Base-by-base conservation (phyloP, 2,329 filamentous ascomycete species). In the Onygena corvina region DNA sequence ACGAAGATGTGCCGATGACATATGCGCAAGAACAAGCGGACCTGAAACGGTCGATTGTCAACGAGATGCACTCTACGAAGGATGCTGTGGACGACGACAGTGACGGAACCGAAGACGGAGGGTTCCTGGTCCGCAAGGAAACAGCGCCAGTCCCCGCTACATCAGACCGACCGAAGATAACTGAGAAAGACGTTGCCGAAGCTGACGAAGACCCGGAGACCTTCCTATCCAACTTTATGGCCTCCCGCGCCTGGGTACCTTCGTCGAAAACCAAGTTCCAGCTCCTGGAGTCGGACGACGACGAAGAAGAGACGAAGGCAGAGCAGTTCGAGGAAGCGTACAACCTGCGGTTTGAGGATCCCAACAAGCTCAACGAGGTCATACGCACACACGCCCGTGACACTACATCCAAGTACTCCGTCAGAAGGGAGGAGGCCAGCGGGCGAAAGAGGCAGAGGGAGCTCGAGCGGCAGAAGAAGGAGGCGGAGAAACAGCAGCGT, bases 341-440 rank as follows among this genome's bases (percentile, higher is more conserved):
- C 71, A 98, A 98, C 69, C 70, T 95, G 68, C 84, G 92, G 29
- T 98, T 98, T 61, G 92, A 98, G 64, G 86, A 96, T 59, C 88
- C 92, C 0, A 77, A 77, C 52, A 88, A 86, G 62, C 81, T 86
- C 59, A 95, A 95, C 62, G 87, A 94, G 67, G 81, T 84, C 46
- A 73, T 98, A 27, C 81, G 84, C 60, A 87, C 89, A 4, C 94
- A 95, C 68, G 84, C 90, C 50, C 83, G 90, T 79, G 87, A 94
- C 62, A 76, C 87, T 14, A 83, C 84, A 31, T 82, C 82, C 33
- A 81, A 83, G 54, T 84, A 85, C 56, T 92, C 89, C 0, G 89
- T 94, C 20, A 80, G 92, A 46, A 79, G 89, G 54, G 88, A 95
- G 51, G 87, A 92, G 47, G 76, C 77, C 60, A 93, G 75, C 33